phyloP scores from a whole-genome alignment of 2,329 filamentous ascomycete species.

The Botrytis hyacinthi region DNA sequence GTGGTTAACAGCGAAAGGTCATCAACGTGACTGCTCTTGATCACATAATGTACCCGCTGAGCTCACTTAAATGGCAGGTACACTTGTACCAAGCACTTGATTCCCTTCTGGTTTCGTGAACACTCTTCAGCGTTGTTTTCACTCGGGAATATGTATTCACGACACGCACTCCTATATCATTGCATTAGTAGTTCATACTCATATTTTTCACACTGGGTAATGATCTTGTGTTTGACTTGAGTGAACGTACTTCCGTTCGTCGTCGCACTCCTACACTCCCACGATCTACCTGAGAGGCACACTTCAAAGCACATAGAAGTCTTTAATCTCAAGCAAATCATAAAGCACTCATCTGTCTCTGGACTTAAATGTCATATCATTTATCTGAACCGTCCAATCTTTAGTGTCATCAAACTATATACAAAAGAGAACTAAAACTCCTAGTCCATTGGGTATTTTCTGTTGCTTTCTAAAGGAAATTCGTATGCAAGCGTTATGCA shows the following conservation, averaged over 20 bases:
- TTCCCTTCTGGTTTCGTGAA: neutral
- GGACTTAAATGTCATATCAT: neutral
- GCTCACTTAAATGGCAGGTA: neutral
- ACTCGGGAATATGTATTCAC: neutral
- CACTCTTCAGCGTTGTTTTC: neutral
- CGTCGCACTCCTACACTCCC: too few species aligned
- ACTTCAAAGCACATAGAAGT: neutral
- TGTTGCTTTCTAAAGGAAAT: slow-evolving; percentile 9
- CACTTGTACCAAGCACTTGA: neutral
- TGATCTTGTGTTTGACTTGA: too few species aligned
- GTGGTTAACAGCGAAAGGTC: neutral
- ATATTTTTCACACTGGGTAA: neutral
- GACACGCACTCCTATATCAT: neutral
- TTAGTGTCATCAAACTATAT: neutral
- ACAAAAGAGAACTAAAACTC: slow-evolving; percentile 7
- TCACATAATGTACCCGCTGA: neutral
- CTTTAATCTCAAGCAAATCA: neutral
- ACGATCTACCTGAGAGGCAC: too few species aligned
- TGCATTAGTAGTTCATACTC: neutral
- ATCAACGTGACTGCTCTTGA: neutral
- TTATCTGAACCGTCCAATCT: neutral
- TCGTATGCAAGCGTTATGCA: slow-evolving; percentile 4
- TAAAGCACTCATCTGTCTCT: neutral
- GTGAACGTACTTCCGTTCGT: too few species aligned
- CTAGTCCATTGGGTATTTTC: slow-evolving; percentile 16